Base-by-base conservation (phyloP, 1,284 basidiomycete species). In the Irpex sp. region DNA sequence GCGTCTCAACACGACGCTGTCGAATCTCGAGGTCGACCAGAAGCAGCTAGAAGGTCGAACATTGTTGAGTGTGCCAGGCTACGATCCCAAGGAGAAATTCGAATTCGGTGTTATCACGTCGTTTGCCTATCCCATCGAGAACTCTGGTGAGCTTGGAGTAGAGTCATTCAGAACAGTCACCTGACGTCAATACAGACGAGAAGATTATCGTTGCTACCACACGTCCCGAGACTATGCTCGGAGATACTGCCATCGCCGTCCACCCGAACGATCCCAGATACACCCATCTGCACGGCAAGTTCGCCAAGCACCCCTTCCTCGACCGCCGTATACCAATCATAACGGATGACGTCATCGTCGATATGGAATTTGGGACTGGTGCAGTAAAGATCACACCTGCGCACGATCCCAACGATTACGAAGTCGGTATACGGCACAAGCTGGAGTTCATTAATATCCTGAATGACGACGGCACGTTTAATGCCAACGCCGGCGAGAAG, bases 371-470 rank as follows among this genome's bases (percentile, higher is more conserved):
- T 69, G 97, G 97, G 61, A 99, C 97, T 31, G 97, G 97, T 77
- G 97, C 97, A 4, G 97, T 99, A 64, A 99, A 99, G 81, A 99
- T 99, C 74, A 99, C 97, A 0, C 97, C 97, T n/a, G 97, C 97
- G 0, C 97, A 99, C 75, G 97, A 99, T 75, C 92, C 89, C 43
- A 97, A 97, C 74, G 97, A 99, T 84, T 99, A 97, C 76, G 95
- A 97, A 70, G 95, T 97, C 68, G 97, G 95, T 36, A 75, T 88
- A 71, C 81, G 97, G 54, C 95, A 99, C 76, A 87, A 91, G 9
- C 83, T 99, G 53, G 89, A 94, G 63, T 97, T 98, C 73, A 93
- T 99, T 80, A 98, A 93, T 75, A 92, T 99, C 69, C 77, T 99
- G 72, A 97, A 98, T 74, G 97, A 99, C 69, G 95, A 99, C 73